Percentiles rank a stretch among this genome's conserved stretches.
phyloP scores from a whole-genome alignment of 2,329 filamentous ascomycete species.

The Mycocentrospora acerina region DNA sequence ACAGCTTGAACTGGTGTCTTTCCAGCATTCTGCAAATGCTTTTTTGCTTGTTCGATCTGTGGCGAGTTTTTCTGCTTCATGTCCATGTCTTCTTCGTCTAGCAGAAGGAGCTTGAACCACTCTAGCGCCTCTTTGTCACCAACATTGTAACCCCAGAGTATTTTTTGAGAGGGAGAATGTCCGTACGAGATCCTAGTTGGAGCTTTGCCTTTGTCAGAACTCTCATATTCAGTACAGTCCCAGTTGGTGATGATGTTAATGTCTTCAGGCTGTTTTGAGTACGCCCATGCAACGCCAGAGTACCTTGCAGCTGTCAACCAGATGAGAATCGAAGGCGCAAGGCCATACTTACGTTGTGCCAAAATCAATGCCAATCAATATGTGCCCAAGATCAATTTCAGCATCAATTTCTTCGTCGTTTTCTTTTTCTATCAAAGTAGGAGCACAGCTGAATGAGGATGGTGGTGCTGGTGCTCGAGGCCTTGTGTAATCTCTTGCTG shows the following conservation, averaged over 20 bases:
- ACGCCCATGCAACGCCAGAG: slow-evolving; percentile 32
- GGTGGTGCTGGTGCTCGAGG: not conserved
- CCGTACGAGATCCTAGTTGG: slow-evolving; percentile 14
- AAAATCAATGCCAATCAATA: slow-evolving; percentile 32
- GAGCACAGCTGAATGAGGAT: not conserved
- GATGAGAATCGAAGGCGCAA: not conserved
- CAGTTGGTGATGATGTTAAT: slow-evolving; percentile 15
- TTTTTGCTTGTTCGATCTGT: slow-evolving; percentile 1
- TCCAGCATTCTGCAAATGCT: not conserved
- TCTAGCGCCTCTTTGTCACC: slow-evolving; percentile 1
- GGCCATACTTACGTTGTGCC: slow-evolving; percentile 29
- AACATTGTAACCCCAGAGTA: slow-evolving; percentile 8
- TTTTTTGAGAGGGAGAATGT: not conserved
- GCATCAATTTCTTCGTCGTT: not conserved
- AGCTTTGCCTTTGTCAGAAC: slow-evolving; percentile 8
- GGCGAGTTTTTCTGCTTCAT: not conserved
- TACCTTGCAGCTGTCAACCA: slow-evolving; percentile 14
- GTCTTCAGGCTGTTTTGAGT: slow-evolving; percentile 2
- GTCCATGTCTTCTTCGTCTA: not conserved
- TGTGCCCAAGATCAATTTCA: not conserved
- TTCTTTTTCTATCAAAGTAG: not conserved
- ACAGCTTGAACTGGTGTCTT: slow-evolving; percentile 11
- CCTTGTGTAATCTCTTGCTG: not conserved
- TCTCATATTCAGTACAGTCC: slow-evolving; percentile 3
- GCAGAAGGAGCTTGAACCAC: slow-evolving; percentile 19